Evolutionary conservation across 1,284 basidiomycete genomes (phyloP).

Genomic region (Bondarzewia mesenterica): DNA sequence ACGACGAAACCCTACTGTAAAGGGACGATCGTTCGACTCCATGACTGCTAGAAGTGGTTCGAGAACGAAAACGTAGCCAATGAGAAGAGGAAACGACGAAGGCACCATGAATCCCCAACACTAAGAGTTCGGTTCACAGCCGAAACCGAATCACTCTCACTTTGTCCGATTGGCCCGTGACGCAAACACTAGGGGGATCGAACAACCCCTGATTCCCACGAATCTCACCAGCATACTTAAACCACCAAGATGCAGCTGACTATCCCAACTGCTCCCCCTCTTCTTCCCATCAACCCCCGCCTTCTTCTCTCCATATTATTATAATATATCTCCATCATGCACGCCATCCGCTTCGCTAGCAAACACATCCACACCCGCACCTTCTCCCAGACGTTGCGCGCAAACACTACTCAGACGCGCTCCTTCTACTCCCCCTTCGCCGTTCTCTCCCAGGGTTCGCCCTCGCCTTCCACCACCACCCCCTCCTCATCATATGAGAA

Average conservation of each 20-base stretch:
- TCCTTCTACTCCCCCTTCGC: constrained; percentile 56
- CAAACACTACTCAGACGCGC: constrained; percentile 20
- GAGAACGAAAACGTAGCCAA: not conserved
- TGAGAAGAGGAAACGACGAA: too few species aligned
- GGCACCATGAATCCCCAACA: not conserved
- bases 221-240: not conserved
- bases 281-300: too few species aligned
- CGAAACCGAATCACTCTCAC: not conserved
- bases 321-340: not conserved
- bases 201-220: not conserved
- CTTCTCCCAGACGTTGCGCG: constrained; percentile 18
- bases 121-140: not conserved
- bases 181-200: not conserved
- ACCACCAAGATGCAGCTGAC: not conserved
- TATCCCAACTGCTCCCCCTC: not conserved
- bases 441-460: constrained; percentile 29
- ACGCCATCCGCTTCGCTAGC: not conserved
- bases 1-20: too few species aligned
- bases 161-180: not conserved
- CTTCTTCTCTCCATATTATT: not conserved
- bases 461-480: constrained; percentile 21
- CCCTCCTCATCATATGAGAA: constrained; percentile 5
- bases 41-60: not conserved
- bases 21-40: not conserved
- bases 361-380: constrained; percentile 25